A percentile compares a stretch with the other conserved stretches of the same genome.
Conservation (phyloP, 2,329 filamentous ascomycete species). For the Stachybotrys echinatus region DNA sequence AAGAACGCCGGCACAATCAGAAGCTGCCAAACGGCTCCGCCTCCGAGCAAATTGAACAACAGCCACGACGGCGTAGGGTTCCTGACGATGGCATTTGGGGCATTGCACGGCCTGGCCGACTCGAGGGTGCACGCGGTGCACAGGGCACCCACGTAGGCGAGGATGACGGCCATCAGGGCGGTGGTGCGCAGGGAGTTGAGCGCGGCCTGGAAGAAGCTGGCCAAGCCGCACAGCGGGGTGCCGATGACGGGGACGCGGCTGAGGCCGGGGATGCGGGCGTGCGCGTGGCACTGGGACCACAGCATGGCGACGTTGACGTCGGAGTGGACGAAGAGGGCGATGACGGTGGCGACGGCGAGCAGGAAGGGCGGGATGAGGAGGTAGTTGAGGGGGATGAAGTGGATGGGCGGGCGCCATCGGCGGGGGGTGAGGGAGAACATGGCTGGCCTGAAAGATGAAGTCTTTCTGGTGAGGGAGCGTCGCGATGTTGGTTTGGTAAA, state of each 20-base stretch:
- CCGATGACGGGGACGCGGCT: slow-evolving; percentile 40
- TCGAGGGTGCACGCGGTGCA: slow-evolving; percentile 46
- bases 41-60: slow-evolving; percentile 42
- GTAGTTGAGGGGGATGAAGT: slow-evolving; percentile 46
- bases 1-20: slow-evolving; percentile 46
- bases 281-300: slow-evolving; percentile 48
- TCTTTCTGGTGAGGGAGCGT: neutral
- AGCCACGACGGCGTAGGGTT: slow-evolving; percentile 38
- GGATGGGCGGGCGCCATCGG: slow-evolving; percentile 38
- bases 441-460: no score
- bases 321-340: slow-evolving; percentile 37
- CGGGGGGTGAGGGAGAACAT: slow-evolving; percentile 1
- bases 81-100: slow-evolving; percentile 26
- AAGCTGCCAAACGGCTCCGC: slow-evolving; percentile 46
- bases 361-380: slow-evolving; percentile 44
- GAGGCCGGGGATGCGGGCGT: slow-evolving; percentile 36
- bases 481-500: neutral
- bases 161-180: slow-evolving; percentile 34
- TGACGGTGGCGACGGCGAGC: slow-evolving; percentile 35
- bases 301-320: slow-evolving; percentile 48
- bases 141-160: slow-evolving; percentile 40
- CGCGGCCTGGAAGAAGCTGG: slow-evolving; percentile 43
- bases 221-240: slow-evolving; percentile 41
- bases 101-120: slow-evolving; percentile 38
- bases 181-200: slow-evolving; percentile 33